Evolutionary conservation across 352 stramenopile species (phyloP).

Genomic region (Pythium myriotylum): DNA sequence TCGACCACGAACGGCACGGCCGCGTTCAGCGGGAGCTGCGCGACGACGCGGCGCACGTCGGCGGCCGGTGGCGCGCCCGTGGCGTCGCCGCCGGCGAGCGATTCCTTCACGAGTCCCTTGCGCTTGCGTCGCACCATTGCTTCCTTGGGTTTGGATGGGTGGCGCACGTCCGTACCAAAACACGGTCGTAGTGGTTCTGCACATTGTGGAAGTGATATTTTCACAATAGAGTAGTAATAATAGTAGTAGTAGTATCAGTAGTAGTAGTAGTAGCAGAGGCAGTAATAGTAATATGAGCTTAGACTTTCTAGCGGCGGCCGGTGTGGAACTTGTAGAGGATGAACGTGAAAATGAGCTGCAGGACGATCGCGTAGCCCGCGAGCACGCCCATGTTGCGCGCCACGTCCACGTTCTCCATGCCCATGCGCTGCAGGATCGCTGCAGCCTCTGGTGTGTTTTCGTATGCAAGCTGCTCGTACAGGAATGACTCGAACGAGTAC

Average conservation of each 20-base stretch:
- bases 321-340: conserved; percentile 65
- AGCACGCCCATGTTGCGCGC: conserved; percentile 29
- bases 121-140: conserved; percentile 83
- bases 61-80: conserved; percentile 36
- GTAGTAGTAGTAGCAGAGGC: too few species aligned
- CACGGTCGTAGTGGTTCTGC: conserved; percentile 1
- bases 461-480: too few species aligned
- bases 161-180: conserved; percentile 1
- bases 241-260: too few species aligned
- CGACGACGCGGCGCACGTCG: conserved; percentile 34
- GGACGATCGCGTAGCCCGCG: conserved; percentile 20
- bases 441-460: conserved; percentile 43
- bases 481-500: too few species aligned
- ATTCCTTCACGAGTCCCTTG: conserved; percentile 70
- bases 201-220: background rate
- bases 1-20: conserved; percentile 38
- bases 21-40: conserved; percentile 36
- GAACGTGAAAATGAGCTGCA: conserved; percentile 40
- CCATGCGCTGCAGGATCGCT: conserved; percentile 40
- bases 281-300: too few species aligned
- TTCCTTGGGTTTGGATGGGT: background rate
- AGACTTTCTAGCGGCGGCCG: conserved; percentile 33
- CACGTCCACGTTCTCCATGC: conserved; percentile 60
- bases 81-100: conserved; percentile 24
- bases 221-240: background rate